Base-by-base conservation (phyloP, 176 grass and related monocot species). In the Triticum turgidum region DNA sequence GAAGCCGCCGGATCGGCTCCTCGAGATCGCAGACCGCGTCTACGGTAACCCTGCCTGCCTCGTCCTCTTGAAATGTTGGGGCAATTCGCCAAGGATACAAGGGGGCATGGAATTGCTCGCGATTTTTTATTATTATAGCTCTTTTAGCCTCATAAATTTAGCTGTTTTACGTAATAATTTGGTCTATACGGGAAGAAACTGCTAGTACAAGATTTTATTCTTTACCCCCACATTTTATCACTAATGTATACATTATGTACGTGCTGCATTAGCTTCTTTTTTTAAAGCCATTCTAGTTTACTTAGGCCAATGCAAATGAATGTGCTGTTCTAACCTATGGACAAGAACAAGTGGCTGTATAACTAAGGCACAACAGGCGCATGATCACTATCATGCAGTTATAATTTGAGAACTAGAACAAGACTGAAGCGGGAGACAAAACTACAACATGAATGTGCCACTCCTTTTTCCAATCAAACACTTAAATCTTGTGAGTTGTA, bases 1-100 rank as follows among this genome's bases (percentile, higher is more conserved):
- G 65, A 96, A 98, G 87, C 93, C 93, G 74, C 96, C 94, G 7
- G 96, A 98, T 93, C 93, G 91, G 75, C 96, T 98, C 85, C 93
- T 98, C 20, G 96, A 98, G 83, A 98, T 98, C 71, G 88, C 93
- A 17, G 96, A 96, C 64, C 85, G 93, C 83, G 94, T 98, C 84
- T 96, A 98, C 82, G 94, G 96, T 98, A 95, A 73, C 32, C 66
- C 21, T 35, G 15, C 54, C 33, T 49, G 61, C 71, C 4, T 66
- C 63, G 1, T 29, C 4, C 52, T 67, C 65, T 41, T 27, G 49
- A 85, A 74, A 80, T 80, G 24, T 10, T 78, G 9, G 11, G 17
- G 44, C 4, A 20, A 81, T 73, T 73, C 13, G 69, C 14, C 7
- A 39, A 62, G 12, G 44, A 66, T 32, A 7, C 25, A 32, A 21